phyloP scores from a whole-genome alignment of 2,329 filamentous ascomycete genomes.

The Coniochaeta hoffmannii region DNA sequence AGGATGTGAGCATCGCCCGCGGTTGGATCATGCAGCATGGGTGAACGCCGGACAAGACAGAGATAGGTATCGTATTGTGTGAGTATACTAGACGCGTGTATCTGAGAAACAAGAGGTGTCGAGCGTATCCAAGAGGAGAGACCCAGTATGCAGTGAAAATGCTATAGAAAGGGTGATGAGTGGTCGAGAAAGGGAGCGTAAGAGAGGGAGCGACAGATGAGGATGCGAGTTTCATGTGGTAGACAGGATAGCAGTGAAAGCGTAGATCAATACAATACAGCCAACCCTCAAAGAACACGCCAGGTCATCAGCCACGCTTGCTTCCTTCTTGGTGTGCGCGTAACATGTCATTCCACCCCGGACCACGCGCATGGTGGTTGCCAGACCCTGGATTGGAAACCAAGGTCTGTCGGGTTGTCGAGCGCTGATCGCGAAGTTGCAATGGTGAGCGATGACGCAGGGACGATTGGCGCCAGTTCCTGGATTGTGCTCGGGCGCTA shows the following conservation, averaged over 20 bases:
- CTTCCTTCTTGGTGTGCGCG: not conserved
- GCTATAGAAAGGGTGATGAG: not conserved
- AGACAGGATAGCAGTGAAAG: not conserved
- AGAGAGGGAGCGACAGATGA: not conserved
- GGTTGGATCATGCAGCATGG: not conserved
- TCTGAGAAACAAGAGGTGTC: not conserved
- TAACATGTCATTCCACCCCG: not conserved
- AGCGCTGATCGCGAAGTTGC: not conserved
- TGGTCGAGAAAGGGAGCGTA: not conserved
- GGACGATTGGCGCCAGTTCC: constrained; percentile 2
- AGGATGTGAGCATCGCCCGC: not conserved
- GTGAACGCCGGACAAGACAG: not conserved
- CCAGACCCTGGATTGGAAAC: not conserved
- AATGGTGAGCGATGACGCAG: constrained; percentile 10
- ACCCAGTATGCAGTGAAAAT: not conserved
- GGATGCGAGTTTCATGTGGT: constrained; percentile 1
- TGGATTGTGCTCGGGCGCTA: not conserved
- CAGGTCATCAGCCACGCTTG: not conserved
- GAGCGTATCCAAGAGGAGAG: not conserved
- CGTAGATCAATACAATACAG: not conserved
- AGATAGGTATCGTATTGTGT: not conserved
- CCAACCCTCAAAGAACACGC: not conserved
- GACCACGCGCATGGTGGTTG: not conserved
- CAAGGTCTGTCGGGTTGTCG: not conserved
- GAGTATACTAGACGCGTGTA: not conserved